phyloP scores from a whole-genome alignment of 345 rosid species.

The Eucalyptus curtisii region DNA sequence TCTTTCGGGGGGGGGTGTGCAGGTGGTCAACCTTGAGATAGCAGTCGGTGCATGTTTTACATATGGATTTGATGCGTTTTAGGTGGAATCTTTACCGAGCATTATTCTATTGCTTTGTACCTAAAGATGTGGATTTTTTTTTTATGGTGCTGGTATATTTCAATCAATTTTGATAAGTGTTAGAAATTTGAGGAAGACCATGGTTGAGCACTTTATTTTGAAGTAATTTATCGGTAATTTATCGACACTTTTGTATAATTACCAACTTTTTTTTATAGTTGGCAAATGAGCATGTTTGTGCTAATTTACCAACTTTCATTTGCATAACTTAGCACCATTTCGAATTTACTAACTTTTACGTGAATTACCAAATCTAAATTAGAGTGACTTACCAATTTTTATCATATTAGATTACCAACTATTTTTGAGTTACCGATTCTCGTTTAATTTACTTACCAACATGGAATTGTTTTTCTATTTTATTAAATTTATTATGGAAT shows the following conservation, averaged over 20 bases:
- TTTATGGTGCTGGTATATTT: neutral
- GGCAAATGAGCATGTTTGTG: neutral
- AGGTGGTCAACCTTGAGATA: neutral
- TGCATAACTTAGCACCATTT: neutral
- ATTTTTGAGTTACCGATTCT: neutral
- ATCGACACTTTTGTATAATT: neutral
- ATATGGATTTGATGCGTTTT: neutral
- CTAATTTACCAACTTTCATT: neutral
- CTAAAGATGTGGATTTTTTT: neutral
- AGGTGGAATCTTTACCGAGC: neutral
- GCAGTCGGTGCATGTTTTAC: neutral
- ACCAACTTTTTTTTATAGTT: neutral
- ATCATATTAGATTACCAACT: neutral
- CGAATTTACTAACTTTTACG: neutral
- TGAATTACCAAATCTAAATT: neutral
- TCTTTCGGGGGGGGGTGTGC: neutral
- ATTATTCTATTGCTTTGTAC: neutral
- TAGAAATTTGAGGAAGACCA: neutral
- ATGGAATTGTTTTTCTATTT: neutral
- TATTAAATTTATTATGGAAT: neutral
- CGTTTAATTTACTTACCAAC: neutral
- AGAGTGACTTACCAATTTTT: neutral
- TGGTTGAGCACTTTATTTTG: neutral
- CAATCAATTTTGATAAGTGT: neutral
- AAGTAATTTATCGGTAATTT: neutral